Percentiles rank a stretch among this genome's conserved stretches.
Conservation (phyloP, 1,284 basidiomycete genomes). For the Veloboletus limbatus region DNA sequence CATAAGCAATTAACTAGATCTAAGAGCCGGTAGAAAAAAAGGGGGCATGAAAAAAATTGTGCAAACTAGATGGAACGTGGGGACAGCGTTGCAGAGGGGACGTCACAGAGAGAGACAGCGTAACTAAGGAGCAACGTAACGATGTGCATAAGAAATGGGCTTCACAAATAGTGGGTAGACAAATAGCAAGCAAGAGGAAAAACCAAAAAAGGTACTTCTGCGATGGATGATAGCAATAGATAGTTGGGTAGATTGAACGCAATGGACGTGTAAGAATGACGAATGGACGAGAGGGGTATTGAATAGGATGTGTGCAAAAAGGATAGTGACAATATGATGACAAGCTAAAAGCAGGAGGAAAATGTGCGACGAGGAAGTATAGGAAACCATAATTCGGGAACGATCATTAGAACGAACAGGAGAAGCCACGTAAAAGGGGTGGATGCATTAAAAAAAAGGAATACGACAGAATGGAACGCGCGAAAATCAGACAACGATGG, state of each 20-base stretch:
- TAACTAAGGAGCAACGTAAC: conserved; percentile 5
- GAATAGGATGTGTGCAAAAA: conserved; percentile 12
- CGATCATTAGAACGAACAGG: conserved; percentile 17
- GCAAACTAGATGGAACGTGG: neutral
- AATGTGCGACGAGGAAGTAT: conserved; percentile 18
- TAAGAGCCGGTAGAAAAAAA: neutral
- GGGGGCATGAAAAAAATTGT: neutral
- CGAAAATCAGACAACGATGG: conserved; percentile 22
- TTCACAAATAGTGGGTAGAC: too few species aligned
- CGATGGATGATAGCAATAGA: conserved; percentile 34
- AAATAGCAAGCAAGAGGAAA: neutral
- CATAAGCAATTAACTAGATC: conserved; percentile 1
- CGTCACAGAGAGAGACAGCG: conserved; percentile 5
- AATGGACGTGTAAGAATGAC: conserved; percentile 15
- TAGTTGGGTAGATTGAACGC: conserved; percentile 28
- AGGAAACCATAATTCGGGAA: conserved; percentile 10
- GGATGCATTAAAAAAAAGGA: neutral
- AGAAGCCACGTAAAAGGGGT: neutral
- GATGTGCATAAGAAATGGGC: conserved; percentile 14
- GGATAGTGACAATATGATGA: conserved; percentile 25
- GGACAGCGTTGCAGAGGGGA: neutral
- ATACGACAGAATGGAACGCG: neutral
- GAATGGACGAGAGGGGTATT: conserved; percentile 23
- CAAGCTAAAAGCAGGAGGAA: conserved; percentile 15
- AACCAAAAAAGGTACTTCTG: conserved; percentile 4